Evolutionary conservation across 352 stramenopile species (phyloP), one percentile per base, ranked within the genome.

Genomic region (Globisporangium paddicum): DNA sequence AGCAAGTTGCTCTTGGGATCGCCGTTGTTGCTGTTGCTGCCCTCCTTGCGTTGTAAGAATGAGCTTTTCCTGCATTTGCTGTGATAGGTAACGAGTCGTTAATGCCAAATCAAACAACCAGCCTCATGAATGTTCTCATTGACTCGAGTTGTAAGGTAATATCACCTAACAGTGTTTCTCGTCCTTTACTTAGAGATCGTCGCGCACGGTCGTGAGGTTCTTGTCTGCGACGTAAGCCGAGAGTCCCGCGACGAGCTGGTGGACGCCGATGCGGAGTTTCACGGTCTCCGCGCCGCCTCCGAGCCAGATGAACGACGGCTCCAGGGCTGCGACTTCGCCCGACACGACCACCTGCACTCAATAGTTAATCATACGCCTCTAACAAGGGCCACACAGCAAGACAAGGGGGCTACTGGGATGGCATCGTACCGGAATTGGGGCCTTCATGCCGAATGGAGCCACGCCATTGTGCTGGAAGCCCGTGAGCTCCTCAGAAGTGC

Each of bases 381-480:
- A 55, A 23, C 19, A 45, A 26, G 28, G 0, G 6, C 38, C 25
- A 40, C 40, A 10, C 5, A 59, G 28, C 37, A 42, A 32, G n/a
- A 2, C 34, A 3, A 11, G 25, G 21, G 37, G 11, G 46, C 38
- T 21, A 54, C 28, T 34, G 10, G 28, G 28, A 32, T 13, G 42
- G 18, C 2, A 9, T 23, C 28, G 19, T 40, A 94, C 84, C 55
- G 85, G 82, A 54, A 94, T 79, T 3, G 60, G 23, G 5, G 62
- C 77, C 58, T 82, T 79, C 86, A 93, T 91, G 41, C 85, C 87
- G 48, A 88, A 96, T 3, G 85, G 73, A 14, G 85, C 91, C 6
- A 96, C 79, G 52, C 82, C 87, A 50, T 96, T 96, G 63, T 92
- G 86, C 19, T 73, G 64, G 63, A 96, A 96, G n/a, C 87, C 87